A percentile compares a stretch with the other conserved stretches of the same genome.
phyloP scores from a whole-genome alignment of 164 flowering plant species.

The Buxus sempervirens region DNA sequence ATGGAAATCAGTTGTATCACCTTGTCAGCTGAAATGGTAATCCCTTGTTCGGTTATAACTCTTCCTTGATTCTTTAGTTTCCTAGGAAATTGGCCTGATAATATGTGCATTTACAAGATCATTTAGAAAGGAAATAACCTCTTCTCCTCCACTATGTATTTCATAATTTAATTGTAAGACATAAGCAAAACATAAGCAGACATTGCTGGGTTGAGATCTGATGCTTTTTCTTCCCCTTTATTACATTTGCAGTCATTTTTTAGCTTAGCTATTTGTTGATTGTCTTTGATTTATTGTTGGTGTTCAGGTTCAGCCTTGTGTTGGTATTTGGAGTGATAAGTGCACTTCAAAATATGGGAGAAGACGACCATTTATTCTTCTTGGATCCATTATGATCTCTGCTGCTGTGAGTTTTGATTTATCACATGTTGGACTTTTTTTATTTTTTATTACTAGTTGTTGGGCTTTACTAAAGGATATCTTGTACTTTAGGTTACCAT shows the following conservation, averaged over 20 bases:
- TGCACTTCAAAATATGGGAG: constrained; percentile 96
- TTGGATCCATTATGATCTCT: constrained; percentile 86
- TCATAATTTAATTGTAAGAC: no score
- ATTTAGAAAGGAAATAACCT: not conserved
- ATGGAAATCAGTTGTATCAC: not conserved
- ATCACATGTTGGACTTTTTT: constrained; percentile 4
- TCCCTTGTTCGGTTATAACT: not conserved
- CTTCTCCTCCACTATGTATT: not conserved
- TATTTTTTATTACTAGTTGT: constrained; percentile 5
- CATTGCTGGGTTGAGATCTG: no score
- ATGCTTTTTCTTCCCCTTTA: no score
- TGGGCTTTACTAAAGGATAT: constrained; percentile 27
- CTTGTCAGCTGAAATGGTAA: not conserved
- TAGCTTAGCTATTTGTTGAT: not conserved
- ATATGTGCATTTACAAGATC: not conserved
- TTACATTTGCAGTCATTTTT: no score
- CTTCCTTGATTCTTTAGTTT: not conserved
- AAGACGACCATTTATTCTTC: constrained; percentile 87
- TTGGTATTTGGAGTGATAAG: constrained; percentile 99
- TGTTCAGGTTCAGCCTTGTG: constrained; percentile 97
- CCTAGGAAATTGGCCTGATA: not conserved
- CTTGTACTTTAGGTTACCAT: constrained; percentile 74
- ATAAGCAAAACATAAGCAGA: no score
- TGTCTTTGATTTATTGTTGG: constrained; percentile 1
- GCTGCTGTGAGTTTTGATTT: constrained; percentile 61